Evolutionary conservation across 345 rosid genomes (phyloP), one percentile per base, ranked within the genome.

Genomic region (Geranium rotundifolium): DNA sequence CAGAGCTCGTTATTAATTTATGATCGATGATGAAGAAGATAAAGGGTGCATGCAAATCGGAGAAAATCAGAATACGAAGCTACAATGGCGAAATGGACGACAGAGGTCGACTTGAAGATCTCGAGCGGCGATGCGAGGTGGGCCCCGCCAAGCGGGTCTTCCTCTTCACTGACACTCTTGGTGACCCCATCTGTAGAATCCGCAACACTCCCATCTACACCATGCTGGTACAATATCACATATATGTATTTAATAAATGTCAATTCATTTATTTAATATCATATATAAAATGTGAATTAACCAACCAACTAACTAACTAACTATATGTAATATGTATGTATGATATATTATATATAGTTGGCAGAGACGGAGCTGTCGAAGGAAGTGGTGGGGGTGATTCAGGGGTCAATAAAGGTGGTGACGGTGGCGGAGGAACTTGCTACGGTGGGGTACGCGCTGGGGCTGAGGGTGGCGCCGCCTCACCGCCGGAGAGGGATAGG

Each of bases 111-210:
- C 77, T 83, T 41, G 82, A 82, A 58, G 76, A 69, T 64, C 74
- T 90, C 17, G 90, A 83, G 72, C 74, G 83, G 72, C 73, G 84
- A 54, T 87, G 96, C 60, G 95, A 83, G 81, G 88, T 85, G 72
- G 90, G 88, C 46, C 84, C 86, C 20, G 63, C 77, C 50, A 72
- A 76, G 54, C 71, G 78, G 71, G 82, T 77, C 10, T 75, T 76
- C 66, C 85, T 87, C 77, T 82, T 68, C 77, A 85, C 86, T 8
- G 91, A 90, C 68, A 79, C 80, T 59, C 37, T 90, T 76, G 96
- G 96, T 52, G 96, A 90, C 85, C 96, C 96, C 76, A 79, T 84
- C 27, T 83, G 95, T 74, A 76, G 96, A 69, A 85, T 90, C 77
- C 63, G 95, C 66, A 82, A 87, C 64, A 79, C 80, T 71, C 96